Evolutionary conservation across 1,284 basidiomycete genomes (phyloP).

Genomic region (Rhodotorula sp.): DNA sequence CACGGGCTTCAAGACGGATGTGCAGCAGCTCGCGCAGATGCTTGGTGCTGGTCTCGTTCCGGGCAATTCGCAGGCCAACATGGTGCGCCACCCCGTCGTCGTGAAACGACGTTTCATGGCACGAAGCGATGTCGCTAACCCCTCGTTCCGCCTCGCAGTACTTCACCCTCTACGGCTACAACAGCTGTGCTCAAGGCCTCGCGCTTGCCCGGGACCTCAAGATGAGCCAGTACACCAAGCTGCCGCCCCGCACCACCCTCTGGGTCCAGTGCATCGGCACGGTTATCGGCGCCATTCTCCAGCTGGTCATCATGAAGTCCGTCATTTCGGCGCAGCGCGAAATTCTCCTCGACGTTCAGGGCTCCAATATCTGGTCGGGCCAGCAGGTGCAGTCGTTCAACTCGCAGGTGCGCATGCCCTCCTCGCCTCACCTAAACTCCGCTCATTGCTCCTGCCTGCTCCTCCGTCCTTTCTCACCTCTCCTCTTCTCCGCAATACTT

Average conservation of each 20-base stretch:
- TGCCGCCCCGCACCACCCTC: constrained; percentile 60
- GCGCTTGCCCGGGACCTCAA: constrained; percentile 65
- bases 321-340: constrained; percentile 59
- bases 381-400: constrained; percentile 63
- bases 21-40: constrained; percentile 64
- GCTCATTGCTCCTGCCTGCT: no score
- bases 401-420: constrained; percentile 49
- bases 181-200: constrained; percentile 57
- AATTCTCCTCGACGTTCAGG: constrained; percentile 57
- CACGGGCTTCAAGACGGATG: constrained; percentile 53
- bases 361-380: constrained; percentile 55
- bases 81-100: constrained; percentile 44
- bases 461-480: no score
- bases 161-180: constrained; percentile 43
- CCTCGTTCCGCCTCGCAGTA: constrained; percentile 32
- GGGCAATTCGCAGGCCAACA: constrained; percentile 66
- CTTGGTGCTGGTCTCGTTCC: constrained; percentile 64
- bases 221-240: constrained; percentile 74
- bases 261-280: constrained; percentile 67
- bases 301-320: constrained; percentile 58
- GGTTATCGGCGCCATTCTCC: constrained; percentile 59
- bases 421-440: no score
- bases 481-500: no score
- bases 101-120: no score
- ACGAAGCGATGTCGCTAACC: no score